Evolutionary conservation across 2,329 filamentous ascomycete species (phyloP), one percentile per base, ranked within the genome.

Genomic region (Aureobasidium sp.): DNA sequence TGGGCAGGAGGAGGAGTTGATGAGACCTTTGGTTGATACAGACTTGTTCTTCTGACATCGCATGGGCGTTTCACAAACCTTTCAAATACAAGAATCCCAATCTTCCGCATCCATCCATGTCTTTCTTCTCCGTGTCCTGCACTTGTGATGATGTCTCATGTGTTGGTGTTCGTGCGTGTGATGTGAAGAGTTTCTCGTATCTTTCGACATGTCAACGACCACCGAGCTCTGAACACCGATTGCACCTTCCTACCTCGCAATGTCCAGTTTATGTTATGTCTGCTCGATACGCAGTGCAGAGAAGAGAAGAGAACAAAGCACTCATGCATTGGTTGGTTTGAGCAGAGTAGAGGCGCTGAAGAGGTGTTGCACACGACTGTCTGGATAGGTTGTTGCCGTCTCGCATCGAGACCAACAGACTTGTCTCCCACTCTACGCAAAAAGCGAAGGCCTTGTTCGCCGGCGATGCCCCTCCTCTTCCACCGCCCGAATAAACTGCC

Each of bases 1-100:
- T 55, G 27, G 39, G 37, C 39, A 44, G 39, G 39, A 42, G 36
- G 25, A 51, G 49, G 52, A 44, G 39, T 45, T 56, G 52, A 56
- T 56, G 52, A 56, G 52, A 56, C 20, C 51, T 53, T 41, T 15
- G 51, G 36, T 41, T 53, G 51, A 53, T 53, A 53, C 51, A 53
- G 51, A 53, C 29, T 53, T 52, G 49, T 52, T 3, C 34, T 41
- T 56, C 52, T 56, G 52, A 39, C 52, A 56, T 56, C 52, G 52
- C 52, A 56, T 44, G n/a, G 52, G 52, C 39, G 52, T 56, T 56
- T 56, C 52, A 25, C 39, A 42, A 56, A 22, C 37, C 39, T 56
- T 41, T 44, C 52, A 44, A 44, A 56, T 56, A 56, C 52, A 44
- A 52, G 2, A 34, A 56, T 44, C 39, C 52, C 39, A 44, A 22